Evolutionary conservation across 805 yeast genomes (phyloP).

Genomic region (Diddensiella santjacobensis): DNA sequence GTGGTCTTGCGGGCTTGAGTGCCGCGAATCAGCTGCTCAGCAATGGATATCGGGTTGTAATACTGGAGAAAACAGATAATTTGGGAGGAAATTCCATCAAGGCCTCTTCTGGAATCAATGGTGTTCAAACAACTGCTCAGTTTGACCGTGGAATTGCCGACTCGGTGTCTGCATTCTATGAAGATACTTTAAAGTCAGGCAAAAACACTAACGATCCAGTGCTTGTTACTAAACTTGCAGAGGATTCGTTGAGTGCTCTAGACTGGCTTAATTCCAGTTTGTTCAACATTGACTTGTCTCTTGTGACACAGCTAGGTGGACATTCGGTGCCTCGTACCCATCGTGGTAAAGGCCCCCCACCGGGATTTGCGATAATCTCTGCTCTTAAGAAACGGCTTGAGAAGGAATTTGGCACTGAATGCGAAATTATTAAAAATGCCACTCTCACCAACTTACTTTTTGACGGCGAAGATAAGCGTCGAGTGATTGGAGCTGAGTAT

Average conservation of each 20-base stretch:
- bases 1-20: conserved; percentile 61
- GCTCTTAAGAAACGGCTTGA: conserved; percentile 40
- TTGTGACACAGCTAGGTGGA: conserved; percentile 77
- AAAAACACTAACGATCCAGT: conserved; percentile 54
- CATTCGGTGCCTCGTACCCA: conserved; percentile 80
- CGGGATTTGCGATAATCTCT: conserved; percentile 64
- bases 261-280: conserved; percentile 62
- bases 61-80: conserved; percentile 52
- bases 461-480: conserved; percentile 27
- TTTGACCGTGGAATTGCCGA: conserved; percentile 48
- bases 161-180: conserved; percentile 52
- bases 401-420: neutral
- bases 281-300: conserved; percentile 58
- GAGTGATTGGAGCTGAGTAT: conserved; percentile 44
- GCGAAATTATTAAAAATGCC: conserved; percentile 39
- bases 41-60: conserved; percentile 50
- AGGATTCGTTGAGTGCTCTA: conserved; percentile 62
- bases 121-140: conserved; percentile 67
- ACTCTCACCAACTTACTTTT: conserved; percentile 35
- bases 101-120: conserved; percentile 68
- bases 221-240: conserved; percentile 56
- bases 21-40: conserved; percentile 54
- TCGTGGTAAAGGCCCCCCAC: conserved; percentile 65
- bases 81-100: conserved; percentile 64
- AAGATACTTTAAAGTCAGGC: conserved; percentile 67